phyloP scores from a whole-genome alignment of 768 basidiomycete genomes.

The Sarcodon aspratus region DNA sequence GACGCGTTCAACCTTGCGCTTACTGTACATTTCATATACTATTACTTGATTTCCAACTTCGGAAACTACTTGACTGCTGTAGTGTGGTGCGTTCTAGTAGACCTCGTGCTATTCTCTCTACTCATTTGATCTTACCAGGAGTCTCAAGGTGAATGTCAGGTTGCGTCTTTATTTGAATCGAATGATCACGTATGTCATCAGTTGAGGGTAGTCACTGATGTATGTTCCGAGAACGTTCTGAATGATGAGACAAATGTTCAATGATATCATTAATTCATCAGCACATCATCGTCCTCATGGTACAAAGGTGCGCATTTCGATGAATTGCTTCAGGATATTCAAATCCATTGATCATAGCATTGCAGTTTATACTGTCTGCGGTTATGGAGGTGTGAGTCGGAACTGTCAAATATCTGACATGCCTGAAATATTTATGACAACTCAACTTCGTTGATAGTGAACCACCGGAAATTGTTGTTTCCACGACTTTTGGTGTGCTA shows the following conservation, averaged over 20 bases:
- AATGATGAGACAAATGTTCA: too few relatives aligned
- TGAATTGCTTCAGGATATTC: too few relatives aligned
- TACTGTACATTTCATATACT: background rate
- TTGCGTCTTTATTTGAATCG: background rate
- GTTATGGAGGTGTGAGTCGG: background rate
- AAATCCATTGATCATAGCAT: too few relatives aligned
- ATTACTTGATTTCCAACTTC: background rate
- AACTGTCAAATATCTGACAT: too few relatives aligned
- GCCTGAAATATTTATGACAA: too few relatives aligned
- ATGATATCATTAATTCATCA: too few relatives aligned
- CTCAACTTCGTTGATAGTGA: background rate
- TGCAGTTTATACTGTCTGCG: background rate
- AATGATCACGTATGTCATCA: background rate
- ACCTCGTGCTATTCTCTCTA: background rate
- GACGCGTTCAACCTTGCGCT: background rate
- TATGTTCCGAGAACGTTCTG: background rate
- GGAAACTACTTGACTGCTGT: background rate
- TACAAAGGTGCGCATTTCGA: too few relatives aligned
- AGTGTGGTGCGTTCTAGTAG: background rate
- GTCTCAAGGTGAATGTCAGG: background rate
- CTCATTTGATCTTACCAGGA: background rate
- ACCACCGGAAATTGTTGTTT: background rate
- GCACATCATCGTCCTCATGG: background rate
- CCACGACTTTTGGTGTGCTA: background rate
- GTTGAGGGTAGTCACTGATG: background rate